Percentiles rank a stretch among this genome's conserved stretches.
Evolutionary conservation across 1,139 yeast species (phyloP).

Genomic region (Nakaseomyces nivariensis): DNA sequence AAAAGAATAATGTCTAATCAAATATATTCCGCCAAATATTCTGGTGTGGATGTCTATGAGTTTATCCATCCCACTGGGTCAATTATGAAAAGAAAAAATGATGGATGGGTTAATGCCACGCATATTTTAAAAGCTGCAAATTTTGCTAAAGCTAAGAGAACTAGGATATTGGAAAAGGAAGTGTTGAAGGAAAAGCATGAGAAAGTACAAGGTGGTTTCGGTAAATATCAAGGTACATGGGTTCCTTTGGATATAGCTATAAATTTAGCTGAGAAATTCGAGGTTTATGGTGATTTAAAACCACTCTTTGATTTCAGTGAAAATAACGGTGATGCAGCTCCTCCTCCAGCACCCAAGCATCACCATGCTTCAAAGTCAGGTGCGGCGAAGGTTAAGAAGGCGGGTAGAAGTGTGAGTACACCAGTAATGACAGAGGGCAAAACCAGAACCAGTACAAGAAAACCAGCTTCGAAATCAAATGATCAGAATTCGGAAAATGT

Average conservation of each 20-base stretch:
- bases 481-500: background rate
- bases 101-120: conserved; percentile 97
- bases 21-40: conserved; percentile 70
- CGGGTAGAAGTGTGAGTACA: conserved; percentile 21
- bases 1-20: conserved; percentile 23
- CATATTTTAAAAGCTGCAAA: conserved; percentile 91
- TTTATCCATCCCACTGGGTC: conserved; percentile 72
- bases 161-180: conserved; percentile 84
- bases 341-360: conserved; percentile 80
- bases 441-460: conserved; percentile 7
- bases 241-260: conserved; percentile 63
- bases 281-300: conserved; percentile 52
- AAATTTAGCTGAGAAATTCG: conserved; percentile 56
- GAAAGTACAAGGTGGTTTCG: conserved; percentile 95
- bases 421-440: conserved; percentile 16
- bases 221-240: conserved; percentile 97
- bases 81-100: conserved; percentile 83
- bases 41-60: conserved; percentile 86
- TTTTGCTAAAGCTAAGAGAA: conserved; percentile 88
- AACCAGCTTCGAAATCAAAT: conserved; percentile 5
- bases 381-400: conserved; percentile 19
- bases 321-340: conserved; percentile 52
- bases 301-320: conserved; percentile 61
- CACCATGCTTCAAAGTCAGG: conserved; percentile 47
- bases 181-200: conserved; percentile 82